Conservation (phyloP, 2,329 filamentous ascomycete species). For the Alternaria panax region DNA sequence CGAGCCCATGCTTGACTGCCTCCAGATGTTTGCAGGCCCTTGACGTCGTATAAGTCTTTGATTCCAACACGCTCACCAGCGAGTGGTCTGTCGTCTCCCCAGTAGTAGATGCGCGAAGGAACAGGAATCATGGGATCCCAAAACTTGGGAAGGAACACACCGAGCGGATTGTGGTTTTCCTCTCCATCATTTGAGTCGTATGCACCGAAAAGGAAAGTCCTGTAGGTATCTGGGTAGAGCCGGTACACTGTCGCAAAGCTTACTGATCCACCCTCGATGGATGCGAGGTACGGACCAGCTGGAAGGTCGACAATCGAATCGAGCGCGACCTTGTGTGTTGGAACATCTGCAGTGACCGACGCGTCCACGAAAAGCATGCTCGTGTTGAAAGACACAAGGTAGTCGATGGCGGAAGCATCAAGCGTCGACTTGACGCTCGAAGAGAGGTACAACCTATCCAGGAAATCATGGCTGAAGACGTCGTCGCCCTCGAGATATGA, state of each 20-base stretch:
- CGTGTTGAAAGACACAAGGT: conserved; percentile 23
- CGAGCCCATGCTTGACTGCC: conserved; percentile 35
- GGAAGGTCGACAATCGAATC: conserved; percentile 21
- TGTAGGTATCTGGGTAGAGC: conserved; percentile 40
- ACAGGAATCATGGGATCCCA: conserved; percentile 46
- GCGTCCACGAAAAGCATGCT: conserved; percentile 26
- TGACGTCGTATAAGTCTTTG: conserved; percentile 39
- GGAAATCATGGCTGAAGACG: conserved; percentile 49
- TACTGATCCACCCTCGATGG: conserved; percentile 16
- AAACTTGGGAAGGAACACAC: conserved; percentile 35
- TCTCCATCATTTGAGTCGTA: conserved; percentile 37
- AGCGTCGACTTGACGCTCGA: conserved; percentile 30
- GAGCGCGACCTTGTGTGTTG: neutral
- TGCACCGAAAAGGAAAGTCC: conserved; percentile 42
- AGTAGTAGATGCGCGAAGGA: conserved; percentile 51
- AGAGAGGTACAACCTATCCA: conserved; percentile 43
- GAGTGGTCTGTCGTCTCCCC: conserved; percentile 40
- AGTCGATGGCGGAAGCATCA: conserved; percentile 30
- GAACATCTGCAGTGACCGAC: conserved; percentile 13
- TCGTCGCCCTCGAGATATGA: conserved; percentile 48
- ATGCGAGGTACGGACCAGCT: conserved; percentile 41
- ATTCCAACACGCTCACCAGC: conserved; percentile 39
- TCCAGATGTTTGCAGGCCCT: conserved; percentile 34
- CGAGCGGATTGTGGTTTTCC: conserved; percentile 31
- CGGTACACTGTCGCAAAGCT: conserved; percentile 39